Conservation (phyloP, 2,329 filamentous ascomycete genomes). For the Fusarium tuaranense region DNA sequence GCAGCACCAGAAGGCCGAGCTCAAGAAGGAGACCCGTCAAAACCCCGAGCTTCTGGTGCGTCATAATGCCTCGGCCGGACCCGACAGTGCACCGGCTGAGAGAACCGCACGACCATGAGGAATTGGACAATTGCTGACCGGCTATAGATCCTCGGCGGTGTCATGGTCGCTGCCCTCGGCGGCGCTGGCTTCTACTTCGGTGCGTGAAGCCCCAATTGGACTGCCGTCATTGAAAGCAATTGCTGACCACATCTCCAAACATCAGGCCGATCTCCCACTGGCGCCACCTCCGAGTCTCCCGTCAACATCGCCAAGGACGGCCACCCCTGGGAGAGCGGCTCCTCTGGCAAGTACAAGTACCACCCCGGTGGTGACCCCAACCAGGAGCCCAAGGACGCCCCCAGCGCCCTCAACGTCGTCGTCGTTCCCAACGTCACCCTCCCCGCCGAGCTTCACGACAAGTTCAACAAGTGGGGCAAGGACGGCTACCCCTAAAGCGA, state of each 20-base stretch:
- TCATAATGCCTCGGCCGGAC: constrained; percentile 49
- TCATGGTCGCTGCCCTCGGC: constrained; percentile 90
- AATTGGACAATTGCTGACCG: constrained; percentile 28
- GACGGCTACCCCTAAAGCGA: constrained; percentile 78
- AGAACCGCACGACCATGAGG: neutral
- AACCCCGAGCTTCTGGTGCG: constrained; percentile 61
- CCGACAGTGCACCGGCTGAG: constrained; percentile 12
- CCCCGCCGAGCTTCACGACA: constrained; percentile 93
- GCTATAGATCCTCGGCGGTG: constrained; percentile 83
- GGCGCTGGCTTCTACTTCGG: constrained; percentile 92
- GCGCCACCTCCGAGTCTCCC: constrained; percentile 81
- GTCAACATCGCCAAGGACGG: constrained; percentile 80
- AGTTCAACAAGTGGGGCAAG: constrained; percentile 99
- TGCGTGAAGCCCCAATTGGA: constrained; percentile 52
- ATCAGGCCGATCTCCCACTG: constrained; percentile 84
- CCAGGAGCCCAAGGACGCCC: constrained; percentile 85
- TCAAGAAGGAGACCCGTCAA: constrained; percentile 70
- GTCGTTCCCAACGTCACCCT: constrained; percentile 94
- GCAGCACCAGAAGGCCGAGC: constrained; percentile 57
- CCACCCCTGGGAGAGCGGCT: constrained; percentile 90
- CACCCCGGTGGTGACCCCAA: constrained; percentile 86
- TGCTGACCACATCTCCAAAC: constrained; percentile 38
- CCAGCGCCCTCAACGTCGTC: constrained; percentile 94
- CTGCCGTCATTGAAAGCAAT: constrained; percentile 11
- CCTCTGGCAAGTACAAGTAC: constrained; percentile 78